Evolutionary conservation across 2,329 filamentous ascomycete species (phyloP).

Genomic region (Bertia moriformis): DNA sequence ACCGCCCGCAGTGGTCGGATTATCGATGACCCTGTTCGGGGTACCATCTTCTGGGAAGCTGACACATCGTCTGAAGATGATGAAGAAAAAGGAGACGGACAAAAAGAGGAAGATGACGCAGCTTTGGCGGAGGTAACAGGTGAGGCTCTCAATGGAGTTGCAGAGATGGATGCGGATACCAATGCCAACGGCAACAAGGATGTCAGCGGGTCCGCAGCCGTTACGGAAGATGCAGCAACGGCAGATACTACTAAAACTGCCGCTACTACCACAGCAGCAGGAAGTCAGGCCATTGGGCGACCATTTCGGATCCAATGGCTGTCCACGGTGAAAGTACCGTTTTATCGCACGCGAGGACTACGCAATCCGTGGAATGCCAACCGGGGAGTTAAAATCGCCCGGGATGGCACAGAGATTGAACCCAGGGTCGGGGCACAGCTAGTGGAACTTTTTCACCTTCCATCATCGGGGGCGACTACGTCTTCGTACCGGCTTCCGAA

Average conservation of each 20-base stretch:
- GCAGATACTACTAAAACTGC: no score
- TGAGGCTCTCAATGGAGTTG: constrained; percentile 5
- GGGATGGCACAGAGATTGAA: constrained; percentile 87
- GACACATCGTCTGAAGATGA: constrained; percentile 39
- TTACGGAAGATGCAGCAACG: not conserved
- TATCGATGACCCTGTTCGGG: constrained; percentile 82
- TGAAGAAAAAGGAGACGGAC: constrained; percentile 14
- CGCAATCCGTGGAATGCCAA: constrained; percentile 93
- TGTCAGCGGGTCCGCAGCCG: constrained; percentile 22
- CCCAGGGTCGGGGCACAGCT: constrained; percentile 64
- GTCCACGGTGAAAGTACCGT: constrained; percentile 69
- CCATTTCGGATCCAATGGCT: constrained; percentile 87
- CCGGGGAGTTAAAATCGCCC: constrained; percentile 85
- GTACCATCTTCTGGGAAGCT: constrained; percentile 93
- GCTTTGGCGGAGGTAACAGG: constrained; percentile 5
- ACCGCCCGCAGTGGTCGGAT: constrained; percentile 71
- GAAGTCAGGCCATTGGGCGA: constrained; percentile 62
- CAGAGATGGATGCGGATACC: constrained; percentile 7
- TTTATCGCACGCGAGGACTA: constrained; percentile 74
- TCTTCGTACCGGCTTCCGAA: no score
- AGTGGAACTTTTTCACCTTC: constrained; percentile 60
- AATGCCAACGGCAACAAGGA: constrained; percentile 18
- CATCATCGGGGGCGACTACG: no score
- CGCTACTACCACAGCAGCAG: no score
- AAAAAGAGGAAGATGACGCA: constrained; percentile 27